Evolutionary conservation across 371 early-diverging fungal genomes (phyloP).

Genomic region (Mortierella sp.): DNA sequence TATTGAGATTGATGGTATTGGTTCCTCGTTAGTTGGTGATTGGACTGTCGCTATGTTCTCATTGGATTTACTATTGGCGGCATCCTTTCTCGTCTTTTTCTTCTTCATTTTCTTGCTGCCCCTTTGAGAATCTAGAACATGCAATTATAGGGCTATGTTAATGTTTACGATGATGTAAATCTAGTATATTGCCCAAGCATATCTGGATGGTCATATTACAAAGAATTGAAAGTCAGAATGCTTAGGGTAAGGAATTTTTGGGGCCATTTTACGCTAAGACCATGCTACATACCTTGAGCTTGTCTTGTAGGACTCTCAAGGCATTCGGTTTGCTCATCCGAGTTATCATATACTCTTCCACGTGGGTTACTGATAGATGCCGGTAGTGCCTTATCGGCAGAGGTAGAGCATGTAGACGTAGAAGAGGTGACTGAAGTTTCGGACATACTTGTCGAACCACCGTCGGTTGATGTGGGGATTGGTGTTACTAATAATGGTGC

Average conservation of each 20-base stretch:
- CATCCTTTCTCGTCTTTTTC: not conserved
- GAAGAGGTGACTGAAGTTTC: conserved; percentile 11
- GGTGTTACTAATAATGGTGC: not conserved
- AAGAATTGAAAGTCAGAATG: not conserved
- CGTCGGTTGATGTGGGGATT: not conserved
- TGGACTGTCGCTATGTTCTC: not conserved
- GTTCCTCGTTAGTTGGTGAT: not conserved
- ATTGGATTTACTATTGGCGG: not conserved
- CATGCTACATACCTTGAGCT: not conserved
- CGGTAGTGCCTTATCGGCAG: not conserved
- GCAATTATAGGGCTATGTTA: not conserved
- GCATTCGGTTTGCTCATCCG: not conserved
- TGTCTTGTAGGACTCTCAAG: not conserved
- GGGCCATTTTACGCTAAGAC: not conserved
- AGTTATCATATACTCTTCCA: not conserved
- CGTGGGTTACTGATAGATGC: not conserved
- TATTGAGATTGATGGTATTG: not conserved
- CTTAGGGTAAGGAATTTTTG: not conserved
- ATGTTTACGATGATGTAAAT: too few relatives aligned
- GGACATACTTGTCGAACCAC: conserved; percentile 3
- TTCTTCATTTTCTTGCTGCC: not conserved
- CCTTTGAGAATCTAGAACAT: not conserved
- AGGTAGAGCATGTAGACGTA: not conserved
- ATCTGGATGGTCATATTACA: not conserved
- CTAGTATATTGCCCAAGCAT: not conserved